These are phyloP conservation scores for Sapria himalayana DNA, from an alignment of 345 rosid genomes.

Conservation along the genomic window DNA sequence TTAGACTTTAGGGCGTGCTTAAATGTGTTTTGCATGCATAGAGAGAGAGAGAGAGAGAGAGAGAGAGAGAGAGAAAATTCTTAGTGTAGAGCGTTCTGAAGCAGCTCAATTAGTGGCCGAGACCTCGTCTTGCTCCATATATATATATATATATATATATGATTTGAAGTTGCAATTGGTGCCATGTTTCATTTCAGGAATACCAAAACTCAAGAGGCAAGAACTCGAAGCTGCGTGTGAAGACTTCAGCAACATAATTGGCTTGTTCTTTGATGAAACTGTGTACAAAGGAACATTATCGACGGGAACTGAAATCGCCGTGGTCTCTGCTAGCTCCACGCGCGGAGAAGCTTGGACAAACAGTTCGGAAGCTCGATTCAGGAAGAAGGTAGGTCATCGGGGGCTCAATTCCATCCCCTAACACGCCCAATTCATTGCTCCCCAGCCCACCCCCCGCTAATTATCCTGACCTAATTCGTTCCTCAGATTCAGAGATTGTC, in stretches of 20 bases:
- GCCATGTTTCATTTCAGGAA: constrained; percentile 43
- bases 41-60: too few relatives aligned
- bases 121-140: not conserved
- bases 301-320: constrained; percentile 80
- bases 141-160: constrained; percentile 1
- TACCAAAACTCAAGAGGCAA: constrained; percentile 54
- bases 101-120: not conserved
- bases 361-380: constrained; percentile 38
- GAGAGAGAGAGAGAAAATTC: too few relatives aligned
- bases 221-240: constrained; percentile 90
- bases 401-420: too few relatives aligned
- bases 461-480: too few relatives aligned
- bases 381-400: constrained; percentile 57
- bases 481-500: constrained; percentile 64
- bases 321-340: constrained; percentile 25
- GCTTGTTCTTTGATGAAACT: constrained; percentile 38
- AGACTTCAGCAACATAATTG: constrained; percentile 89
- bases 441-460: too few relatives aligned
- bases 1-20: too few relatives aligned
- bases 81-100: not conserved
- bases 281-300: constrained; percentile 83
- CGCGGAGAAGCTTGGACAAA: constrained; percentile 55
- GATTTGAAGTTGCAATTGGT: too few relatives aligned
- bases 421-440: too few relatives aligned
- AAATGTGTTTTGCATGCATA: too few relatives aligned